Base-by-base conservation (phyloP, 164 flowering plant genomes). In the Vitis vinifera region DNA sequence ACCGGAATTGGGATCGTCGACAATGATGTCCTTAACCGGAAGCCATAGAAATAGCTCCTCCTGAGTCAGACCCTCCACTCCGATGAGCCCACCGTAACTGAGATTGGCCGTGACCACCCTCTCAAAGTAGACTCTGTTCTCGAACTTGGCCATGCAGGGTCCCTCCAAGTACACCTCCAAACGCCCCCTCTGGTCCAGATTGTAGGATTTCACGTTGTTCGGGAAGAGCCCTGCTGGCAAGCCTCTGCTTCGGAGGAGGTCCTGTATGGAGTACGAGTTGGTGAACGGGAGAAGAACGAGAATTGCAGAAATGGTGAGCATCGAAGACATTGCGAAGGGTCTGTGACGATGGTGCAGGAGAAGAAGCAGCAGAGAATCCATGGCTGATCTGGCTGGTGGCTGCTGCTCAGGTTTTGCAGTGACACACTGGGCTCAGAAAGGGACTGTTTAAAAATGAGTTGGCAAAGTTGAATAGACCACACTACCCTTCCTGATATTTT, bases 41-140 rank as follows among this genome's bases (percentile, higher is more conserved):
- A 87, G 68, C 91, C 89, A 87, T 1, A 87, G 69, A 72, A 87
- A 87, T 2, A 87, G 83, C 81, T 84, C 89, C 69, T 79, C 82
- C 62, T 87, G 85, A 44, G 76, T 17, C 9, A 87, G 57, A 0
- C 91, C 91, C 55, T 84, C 76, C 6, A 85, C 55, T 0, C 86
- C 91, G 0, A 55, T 52, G 2, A 87, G 79, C 48, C 80, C 80
- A 9, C 89, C 86, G 37, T 82, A 85, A 62, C 80, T 85, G 49
- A 87, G 76, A 62, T 87, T 87, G 2, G 88, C 91, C 23, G 73
- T 78, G 9, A 87, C 85, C 7, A 85, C 83, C 2, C 74, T 79
- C 49, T 87, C 84, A 47, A 82, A 87, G 64, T 60, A 66, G 13
- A 85, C 86, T 67, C 78, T 76, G 49, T 73, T 76, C 62, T 87